Evolutionary conservation across 2,329 filamentous ascomycete genomes (phyloP), one percentile per base, ranked within the genome.

Genomic region (Acrodontium crateriforme): DNA sequence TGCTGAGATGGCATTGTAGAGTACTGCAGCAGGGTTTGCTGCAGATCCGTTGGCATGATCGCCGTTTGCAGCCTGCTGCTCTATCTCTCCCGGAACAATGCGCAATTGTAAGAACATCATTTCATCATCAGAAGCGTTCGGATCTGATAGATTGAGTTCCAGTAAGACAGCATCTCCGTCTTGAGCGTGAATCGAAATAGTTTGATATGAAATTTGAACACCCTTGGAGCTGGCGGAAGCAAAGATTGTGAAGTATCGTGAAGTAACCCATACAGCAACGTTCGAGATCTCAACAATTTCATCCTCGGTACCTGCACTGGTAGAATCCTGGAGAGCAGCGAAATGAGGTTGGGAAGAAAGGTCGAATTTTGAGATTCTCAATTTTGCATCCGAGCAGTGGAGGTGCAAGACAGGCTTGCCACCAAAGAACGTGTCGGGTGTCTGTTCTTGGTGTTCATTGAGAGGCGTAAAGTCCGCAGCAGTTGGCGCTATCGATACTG

Each of bases 181-280:
- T 42, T 78, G 69, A 1, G 78, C 80, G 49, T 84, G 79, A 10
- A 85, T 72, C 13, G 74, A 74, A 49, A 87, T 79, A 35, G 70
- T 60, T 3, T 74, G 78, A 53, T 84, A 87, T 0, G 77, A 71
- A 39, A 85, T 78, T 21, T 71, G 65, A 24, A 82, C 55, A 37
- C 79, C 80, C 11, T 58, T 64, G 18, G 62, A 59, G 9, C 62
- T 65, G 3, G 63, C 51, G 9, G 58, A 53, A 39, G 74, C 76
- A 58, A 73, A 84, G 35, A 85, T 53, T 9, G 63, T 71, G 30
- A 85, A 62, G 41, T 64, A 62, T 59, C 56, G 51, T 13, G 59
- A 62, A 16, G 50, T 59, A 10, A 64, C 60, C 57, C 58, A 65
- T 22, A 63, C 50, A 16, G 60, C 56, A n/a, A 64, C 44, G 16